phyloP scores from a whole-genome alignment of 73 alveolate genomes.

The Paramecium sonneborni region DNA sequence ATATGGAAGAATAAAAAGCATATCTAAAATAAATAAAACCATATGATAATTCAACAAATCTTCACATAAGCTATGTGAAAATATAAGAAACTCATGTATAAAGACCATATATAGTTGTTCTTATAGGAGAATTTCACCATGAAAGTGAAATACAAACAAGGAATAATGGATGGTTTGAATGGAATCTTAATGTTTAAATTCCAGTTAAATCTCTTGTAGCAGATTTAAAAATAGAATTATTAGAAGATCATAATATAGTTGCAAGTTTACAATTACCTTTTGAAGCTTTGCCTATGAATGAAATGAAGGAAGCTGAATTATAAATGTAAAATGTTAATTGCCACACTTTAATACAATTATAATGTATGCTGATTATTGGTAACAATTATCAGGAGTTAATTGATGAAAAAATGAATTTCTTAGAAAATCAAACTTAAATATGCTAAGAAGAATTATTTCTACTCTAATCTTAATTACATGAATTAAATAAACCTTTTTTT shows the following conservation, averaged over 20 bases:
- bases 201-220: not conserved
- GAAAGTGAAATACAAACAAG: not conserved
- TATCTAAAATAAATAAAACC: not conserved
- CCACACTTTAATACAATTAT: not conserved
- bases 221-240: constrained; percentile 11
- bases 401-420: not conserved
- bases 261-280: not conserved
- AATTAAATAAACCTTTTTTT: not conserved
- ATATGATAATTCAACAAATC: not conserved
- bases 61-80: not conserved
- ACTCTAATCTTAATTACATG: not conserved
- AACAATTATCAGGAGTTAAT: not conserved
- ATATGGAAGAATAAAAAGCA: not conserved
- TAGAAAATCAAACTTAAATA: not conserved
- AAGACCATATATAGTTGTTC: constrained; percentile 6
- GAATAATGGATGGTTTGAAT: not conserved
- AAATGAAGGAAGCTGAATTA: constrained; percentile 1
- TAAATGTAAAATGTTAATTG: not conserved
- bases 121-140: not conserved
- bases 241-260: not conserved
- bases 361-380: not conserved
- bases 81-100: not conserved
- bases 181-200: not conserved
- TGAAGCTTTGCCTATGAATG: constrained; percentile 27
- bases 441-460: constrained; percentile 16